phyloP scores from a whole-genome alignment of 1,139 yeast species.

The Saccharomycopsis hybrid region DNA sequence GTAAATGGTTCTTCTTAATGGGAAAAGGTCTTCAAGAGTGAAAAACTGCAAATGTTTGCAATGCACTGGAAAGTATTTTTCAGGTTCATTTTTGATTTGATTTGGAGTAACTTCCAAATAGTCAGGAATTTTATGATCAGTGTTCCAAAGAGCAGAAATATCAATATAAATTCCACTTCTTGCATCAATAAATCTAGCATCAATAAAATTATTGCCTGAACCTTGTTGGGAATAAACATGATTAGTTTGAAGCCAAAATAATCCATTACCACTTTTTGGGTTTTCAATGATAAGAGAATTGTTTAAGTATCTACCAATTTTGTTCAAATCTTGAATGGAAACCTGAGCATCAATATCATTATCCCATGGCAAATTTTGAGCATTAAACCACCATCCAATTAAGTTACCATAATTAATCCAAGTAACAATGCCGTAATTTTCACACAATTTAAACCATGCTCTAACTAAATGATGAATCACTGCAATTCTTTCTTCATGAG shows the following conservation, averaged over 20 bases:
- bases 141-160: slow-evolving; percentile 39
- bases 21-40: slow-evolving; percentile 40
- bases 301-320: slow-evolving; percentile 42
- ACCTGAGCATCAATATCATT: slow-evolving; percentile 55
- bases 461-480: slow-evolving; percentile 46
- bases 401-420: slow-evolving; percentile 57
- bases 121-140: slow-evolving; percentile 12
- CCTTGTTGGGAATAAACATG: slow-evolving; percentile 24
- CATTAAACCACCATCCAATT: slow-evolving; percentile 58
- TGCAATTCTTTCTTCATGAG: slow-evolving; percentile 38
- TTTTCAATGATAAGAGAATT: slow-evolving; percentile 46
- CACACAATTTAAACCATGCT: slow-evolving; percentile 49
- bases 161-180: slow-evolving; percentile 62
- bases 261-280: slow-evolving; percentile 46
- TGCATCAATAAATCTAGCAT: slow-evolving; percentile 62
- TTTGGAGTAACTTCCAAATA: slow-evolving; percentile 7
- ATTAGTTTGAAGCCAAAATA: slow-evolving; percentile 18
- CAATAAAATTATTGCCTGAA: slow-evolving; percentile 50
- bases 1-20: slow-evolving; percentile 47
- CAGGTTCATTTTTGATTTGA: slow-evolving; percentile 22
- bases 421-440: slow-evolving; percentile 37
- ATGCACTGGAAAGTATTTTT: slow-evolving; percentile 23
- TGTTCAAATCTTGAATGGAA: slow-evolving; percentile 46
- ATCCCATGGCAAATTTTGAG: slow-evolving; percentile 58
- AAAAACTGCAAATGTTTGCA: slow-evolving; percentile 49